Evolutionary conservation across 768 basidiomycete genomes (phyloP).

Genomic region (Glaciozyma antarctica): DNA sequence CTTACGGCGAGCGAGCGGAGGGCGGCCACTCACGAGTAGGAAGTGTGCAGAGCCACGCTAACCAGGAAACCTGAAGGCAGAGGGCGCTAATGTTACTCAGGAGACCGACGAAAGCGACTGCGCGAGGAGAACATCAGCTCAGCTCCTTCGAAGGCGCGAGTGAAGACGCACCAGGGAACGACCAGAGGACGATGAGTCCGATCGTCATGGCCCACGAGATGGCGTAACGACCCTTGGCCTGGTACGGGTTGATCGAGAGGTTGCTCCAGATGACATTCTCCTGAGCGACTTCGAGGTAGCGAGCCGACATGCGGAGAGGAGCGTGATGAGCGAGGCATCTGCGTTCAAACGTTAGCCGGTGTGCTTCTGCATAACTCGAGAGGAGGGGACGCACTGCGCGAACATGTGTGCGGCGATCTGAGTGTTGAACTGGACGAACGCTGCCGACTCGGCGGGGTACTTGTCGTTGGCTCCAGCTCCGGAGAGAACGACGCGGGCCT

Average conservation of each 20-base stretch:
- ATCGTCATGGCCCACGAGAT: slow-evolving; percentile 67
- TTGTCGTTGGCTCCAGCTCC: slow-evolving; percentile 47
- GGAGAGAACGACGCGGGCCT: slow-evolving; percentile 40
- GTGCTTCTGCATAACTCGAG: slow-evolving; percentile 52
- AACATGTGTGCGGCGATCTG: slow-evolving; percentile 91
- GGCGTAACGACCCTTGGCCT: slow-evolving; percentile 56
- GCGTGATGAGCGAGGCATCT: slow-evolving; percentile 31
- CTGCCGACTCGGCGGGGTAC: slow-evolving; percentile 29
- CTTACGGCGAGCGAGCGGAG: neutral
- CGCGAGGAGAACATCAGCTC: too few relatives aligned
- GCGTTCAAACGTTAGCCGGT: slow-evolving; percentile 36
- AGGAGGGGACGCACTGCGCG: slow-evolving; percentile 43
- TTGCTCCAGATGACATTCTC: slow-evolving; percentile 88
- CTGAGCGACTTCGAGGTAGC: slow-evolving; percentile 73
- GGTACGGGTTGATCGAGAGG: slow-evolving; percentile 79
- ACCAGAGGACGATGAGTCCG: slow-evolving; percentile 76
- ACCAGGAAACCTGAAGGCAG: slow-evolving; percentile 56
- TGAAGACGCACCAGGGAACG: slow-evolving; percentile 57
- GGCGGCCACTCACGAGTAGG: slow-evolving; percentile 40
- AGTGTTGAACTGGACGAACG: slow-evolving; percentile 74
- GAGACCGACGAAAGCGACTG: slow-evolving; percentile 71
- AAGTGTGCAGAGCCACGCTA: slow-evolving; percentile 72
- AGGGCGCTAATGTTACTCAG: slow-evolving; percentile 71
- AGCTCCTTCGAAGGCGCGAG: neutral
- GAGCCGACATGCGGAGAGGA: slow-evolving; percentile 52